phyloP scores from a whole-genome alignment of 2,329 filamentous ascomycete species.

The Aaosphaeria arxii region DNA sequence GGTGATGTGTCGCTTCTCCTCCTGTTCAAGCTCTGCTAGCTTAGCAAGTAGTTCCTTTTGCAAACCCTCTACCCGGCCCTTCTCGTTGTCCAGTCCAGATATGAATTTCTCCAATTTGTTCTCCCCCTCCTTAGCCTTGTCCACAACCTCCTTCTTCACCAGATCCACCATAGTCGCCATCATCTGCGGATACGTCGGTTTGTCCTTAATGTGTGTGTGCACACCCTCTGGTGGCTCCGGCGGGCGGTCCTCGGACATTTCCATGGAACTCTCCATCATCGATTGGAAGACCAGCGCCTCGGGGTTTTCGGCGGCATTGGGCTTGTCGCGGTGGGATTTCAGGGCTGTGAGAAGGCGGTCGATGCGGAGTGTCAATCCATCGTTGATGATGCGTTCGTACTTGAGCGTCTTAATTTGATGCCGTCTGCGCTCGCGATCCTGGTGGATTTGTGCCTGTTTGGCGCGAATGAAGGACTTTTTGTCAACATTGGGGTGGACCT shows the following conservation, averaged over 20 bases:
- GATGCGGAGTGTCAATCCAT: constrained; percentile 83
- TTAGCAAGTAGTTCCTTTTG: constrained; percentile 73
- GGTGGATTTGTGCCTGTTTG: constrained; percentile 96
- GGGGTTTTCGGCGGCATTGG: constrained; percentile 45
- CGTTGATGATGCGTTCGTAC: constrained; percentile 91
- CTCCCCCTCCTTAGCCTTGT: constrained; percentile 68
- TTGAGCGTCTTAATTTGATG: constrained; percentile 87
- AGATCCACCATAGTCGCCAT: constrained; percentile 95
- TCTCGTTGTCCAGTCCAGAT: constrained; percentile 72
- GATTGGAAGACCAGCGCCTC: constrained; percentile 82
- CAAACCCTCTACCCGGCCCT: constrained; percentile 72
- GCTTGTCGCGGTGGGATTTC: constrained; percentile 63
- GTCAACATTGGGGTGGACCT: constrained; percentile 98
- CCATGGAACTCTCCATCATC: constrained; percentile 75
- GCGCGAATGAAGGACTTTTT: constrained; percentile 97
- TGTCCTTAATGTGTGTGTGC: constrained; percentile 68
- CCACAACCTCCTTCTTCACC: constrained; percentile 79
- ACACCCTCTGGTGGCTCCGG: constrained; percentile 78
- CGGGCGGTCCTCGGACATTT: constrained; percentile 60
- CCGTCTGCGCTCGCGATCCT: constrained; percentile 80
- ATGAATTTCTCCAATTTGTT: constrained; percentile 72
- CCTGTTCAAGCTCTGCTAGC: constrained; percentile 77
- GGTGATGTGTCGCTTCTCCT: constrained; percentile 87
- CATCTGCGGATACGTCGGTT: constrained; percentile 92
- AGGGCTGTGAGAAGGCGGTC: constrained; percentile 72